phyloP scores from a whole-genome alignment of 352 stramenopile genomes.

The Halophytophthora polymorphica region DNA sequence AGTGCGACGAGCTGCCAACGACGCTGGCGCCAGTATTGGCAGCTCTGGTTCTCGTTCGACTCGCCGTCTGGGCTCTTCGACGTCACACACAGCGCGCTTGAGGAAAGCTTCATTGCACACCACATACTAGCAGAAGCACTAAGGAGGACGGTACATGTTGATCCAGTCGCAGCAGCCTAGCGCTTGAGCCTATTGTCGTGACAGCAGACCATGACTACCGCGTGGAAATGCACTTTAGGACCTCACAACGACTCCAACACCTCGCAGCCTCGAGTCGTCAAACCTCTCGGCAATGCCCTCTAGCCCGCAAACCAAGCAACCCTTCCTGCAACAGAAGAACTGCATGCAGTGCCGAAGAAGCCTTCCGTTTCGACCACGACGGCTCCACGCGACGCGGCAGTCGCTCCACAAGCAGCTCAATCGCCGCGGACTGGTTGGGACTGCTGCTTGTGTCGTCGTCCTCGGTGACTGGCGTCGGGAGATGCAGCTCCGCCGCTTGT shows the following conservation, averaged over 20 bases:
- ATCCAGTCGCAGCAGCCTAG: no score
- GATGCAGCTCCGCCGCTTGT: slow-evolving; percentile 70
- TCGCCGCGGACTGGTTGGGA: neutral
- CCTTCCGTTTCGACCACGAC: neutral
- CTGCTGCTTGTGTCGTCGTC: neutral
- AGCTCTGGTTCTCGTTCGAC: slow-evolving; percentile 7
- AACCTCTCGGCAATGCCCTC: no score
- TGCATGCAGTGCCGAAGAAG: neutral
- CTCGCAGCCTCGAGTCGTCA: no score
- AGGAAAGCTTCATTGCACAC: neutral
- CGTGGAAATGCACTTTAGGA: no score
- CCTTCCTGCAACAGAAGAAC: no score
- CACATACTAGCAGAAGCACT: neutral
- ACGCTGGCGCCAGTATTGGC: slow-evolving; percentile 5
- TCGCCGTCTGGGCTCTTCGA: neutral
- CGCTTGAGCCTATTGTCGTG: no score
- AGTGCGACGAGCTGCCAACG: slow-evolving; percentile 8
- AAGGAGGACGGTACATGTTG: no score
- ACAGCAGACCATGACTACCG: no score
- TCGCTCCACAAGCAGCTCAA: neutral
- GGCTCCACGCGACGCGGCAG: neutral
- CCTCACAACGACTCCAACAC: no score
- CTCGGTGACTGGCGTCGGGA: neutral
- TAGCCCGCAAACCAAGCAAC: no score
- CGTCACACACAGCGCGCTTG: no score